phyloP scores from a whole-genome alignment of 768 basidiomycete genomes.

The Fomitopsis serialis region DNA sequence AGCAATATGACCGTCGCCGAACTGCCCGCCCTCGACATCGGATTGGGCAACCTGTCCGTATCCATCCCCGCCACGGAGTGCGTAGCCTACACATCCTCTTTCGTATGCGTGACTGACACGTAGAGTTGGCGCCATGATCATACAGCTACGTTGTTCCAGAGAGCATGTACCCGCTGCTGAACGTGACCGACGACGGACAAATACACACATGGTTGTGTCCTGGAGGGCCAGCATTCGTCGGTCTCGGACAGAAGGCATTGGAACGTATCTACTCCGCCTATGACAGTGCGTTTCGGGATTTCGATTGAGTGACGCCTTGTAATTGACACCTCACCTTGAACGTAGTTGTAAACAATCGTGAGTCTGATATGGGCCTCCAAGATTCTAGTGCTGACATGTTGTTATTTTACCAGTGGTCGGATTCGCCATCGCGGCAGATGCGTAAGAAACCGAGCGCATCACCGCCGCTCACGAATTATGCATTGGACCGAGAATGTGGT shows the following conservation, averaged over 20 bases:
- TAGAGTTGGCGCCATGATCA: neutral
- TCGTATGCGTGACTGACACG: neutral
- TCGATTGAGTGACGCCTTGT: too few relatives aligned
- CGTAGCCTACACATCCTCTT: neutral
- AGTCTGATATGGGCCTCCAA: too few relatives aligned
- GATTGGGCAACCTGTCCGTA: neutral
- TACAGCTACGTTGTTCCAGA: neutral
- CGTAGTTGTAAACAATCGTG: too few relatives aligned
- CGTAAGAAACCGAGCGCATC: too few relatives aligned
- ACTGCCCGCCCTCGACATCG: neutral
- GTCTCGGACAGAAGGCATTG: slow-evolving; percentile 3
- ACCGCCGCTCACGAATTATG: too few relatives aligned
- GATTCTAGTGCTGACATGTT: too few relatives aligned
- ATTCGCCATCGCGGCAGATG: too few relatives aligned
- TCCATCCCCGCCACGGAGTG: neutral
- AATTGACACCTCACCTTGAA: too few relatives aligned
- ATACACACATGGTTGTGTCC: neutral
- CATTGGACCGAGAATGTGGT: too few relatives aligned
- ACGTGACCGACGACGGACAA: neutral
- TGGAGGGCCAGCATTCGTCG: neutral
- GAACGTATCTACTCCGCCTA: slow-evolving; percentile 5
- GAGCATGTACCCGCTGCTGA: neutral
- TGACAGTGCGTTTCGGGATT: neutral
- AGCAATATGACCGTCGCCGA: neutral
- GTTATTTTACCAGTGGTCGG: too few relatives aligned